These are phyloP conservation scores for Narthecium ossifragum DNA, from an alignment of 106 monocot species.

Conservation along the genomic window DNA sequence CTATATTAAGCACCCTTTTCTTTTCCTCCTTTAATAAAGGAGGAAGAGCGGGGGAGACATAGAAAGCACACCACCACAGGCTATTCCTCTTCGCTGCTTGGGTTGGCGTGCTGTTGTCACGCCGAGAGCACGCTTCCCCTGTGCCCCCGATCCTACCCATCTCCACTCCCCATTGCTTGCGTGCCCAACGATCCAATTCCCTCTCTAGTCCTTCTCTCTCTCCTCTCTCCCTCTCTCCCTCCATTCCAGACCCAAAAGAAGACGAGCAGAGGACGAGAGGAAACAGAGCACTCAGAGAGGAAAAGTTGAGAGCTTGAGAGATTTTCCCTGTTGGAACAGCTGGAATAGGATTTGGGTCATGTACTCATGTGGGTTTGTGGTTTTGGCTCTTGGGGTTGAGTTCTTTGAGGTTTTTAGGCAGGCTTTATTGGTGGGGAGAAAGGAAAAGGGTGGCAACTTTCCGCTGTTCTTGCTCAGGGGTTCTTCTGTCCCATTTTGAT, in stretches of 20 bases:
- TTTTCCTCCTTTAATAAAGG: too few relatives aligned
- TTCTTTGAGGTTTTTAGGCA: constrained; percentile 1
- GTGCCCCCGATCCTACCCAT: too few relatives aligned
- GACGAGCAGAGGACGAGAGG: not conserved
- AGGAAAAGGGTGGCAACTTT: constrained; percentile 16
- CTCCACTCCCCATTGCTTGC: too few relatives aligned
- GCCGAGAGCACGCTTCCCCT: too few relatives aligned
- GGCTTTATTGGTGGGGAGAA: constrained; percentile 16
- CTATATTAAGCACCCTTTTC: too few relatives aligned
- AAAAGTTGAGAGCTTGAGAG: not conserved
- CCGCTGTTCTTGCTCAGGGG: constrained; percentile 4
- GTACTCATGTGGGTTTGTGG: not conserved
- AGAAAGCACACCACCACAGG: too few relatives aligned
- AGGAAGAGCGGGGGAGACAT: too few relatives aligned
- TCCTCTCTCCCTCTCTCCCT: not conserved
- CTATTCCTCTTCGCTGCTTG: too few relatives aligned
- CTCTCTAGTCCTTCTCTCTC: not conserved
- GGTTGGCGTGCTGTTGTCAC: too few relatives aligned
- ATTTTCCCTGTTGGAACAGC: not conserved
- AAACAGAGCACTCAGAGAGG: not conserved
- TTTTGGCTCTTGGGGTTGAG: not conserved
- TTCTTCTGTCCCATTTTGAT: constrained; percentile 7
- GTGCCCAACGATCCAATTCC: constrained; percentile 7
- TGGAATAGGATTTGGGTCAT: not conserved
- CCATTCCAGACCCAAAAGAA: too few relatives aligned